Evolutionary conservation across 2,329 filamentous ascomycete genomes (phyloP).

Genomic region (Claviceps sp.): DNA sequence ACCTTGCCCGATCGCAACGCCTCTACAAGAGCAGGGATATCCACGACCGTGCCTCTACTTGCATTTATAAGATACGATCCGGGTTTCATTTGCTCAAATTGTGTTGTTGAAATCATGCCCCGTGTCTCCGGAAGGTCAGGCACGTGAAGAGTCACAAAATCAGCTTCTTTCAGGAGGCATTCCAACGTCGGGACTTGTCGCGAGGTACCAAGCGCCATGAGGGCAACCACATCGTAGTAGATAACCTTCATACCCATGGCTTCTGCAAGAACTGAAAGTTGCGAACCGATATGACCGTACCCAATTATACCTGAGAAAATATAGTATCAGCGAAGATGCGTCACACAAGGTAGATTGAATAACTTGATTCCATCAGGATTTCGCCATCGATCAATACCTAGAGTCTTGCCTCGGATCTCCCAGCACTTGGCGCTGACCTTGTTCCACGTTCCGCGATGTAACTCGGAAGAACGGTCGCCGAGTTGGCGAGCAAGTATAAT

Average conservation of each 20-base stretch:
- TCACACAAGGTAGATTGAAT: background rate
- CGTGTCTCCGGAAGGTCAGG: conserved; percentile 87
- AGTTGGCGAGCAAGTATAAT: conserved; percentile 85
- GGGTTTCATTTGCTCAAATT: conserved; percentile 81
- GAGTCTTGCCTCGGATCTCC: conserved; percentile 95
- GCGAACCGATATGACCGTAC: conserved; percentile 94
- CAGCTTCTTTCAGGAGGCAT: conserved; percentile 61
- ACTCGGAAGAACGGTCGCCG: conserved; percentile 81
- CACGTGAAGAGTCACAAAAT: conserved; percentile 92
- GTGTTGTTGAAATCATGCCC: conserved; percentile 70
- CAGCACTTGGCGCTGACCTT: conserved; percentile 95
- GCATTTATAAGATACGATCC: conserved; percentile 95
- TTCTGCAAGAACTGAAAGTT: conserved; percentile 89
- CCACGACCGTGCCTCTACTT: conserved; percentile 82
- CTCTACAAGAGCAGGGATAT: conserved; percentile 83
- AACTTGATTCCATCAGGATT: background rate
- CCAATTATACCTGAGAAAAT: conserved; percentile 61
- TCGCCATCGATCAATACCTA: conserved; percentile 40
- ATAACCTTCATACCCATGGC: conserved; percentile 97
- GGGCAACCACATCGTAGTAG: conserved; percentile 87
- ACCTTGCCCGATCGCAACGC: conserved; percentile 77
- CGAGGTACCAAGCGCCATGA: conserved; percentile 88
- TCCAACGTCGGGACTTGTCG: conserved; percentile 70
- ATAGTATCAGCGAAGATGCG: background rate
- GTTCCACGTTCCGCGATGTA: conserved; percentile 94